These are phyloP conservation scores for Macadamia integrifolia DNA, from an alignment of 164 flowering plant genomes.

Conservation along the genomic window DNA sequence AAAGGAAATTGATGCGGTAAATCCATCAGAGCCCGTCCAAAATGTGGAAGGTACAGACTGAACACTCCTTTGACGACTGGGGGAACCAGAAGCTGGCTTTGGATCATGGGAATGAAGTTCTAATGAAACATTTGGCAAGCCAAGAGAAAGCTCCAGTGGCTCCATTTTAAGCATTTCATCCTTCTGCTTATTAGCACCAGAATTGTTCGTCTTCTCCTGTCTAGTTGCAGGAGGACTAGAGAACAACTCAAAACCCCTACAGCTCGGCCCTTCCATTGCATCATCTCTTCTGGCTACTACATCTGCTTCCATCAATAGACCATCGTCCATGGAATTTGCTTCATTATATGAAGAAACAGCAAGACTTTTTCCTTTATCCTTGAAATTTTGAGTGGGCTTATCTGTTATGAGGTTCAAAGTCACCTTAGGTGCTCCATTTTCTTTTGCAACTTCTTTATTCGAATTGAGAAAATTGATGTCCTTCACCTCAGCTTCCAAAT, in stretches of 20 bases:
- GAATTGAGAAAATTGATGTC: conserved; percentile 19
- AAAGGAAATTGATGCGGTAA: conserved; percentile 73
- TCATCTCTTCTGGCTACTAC: conserved; percentile 22
- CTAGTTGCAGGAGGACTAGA: conserved; percentile 40
- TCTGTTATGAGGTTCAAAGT: conserved; percentile 16
- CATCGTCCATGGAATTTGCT: conserved; percentile 24
- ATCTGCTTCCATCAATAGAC: conserved; percentile 32
- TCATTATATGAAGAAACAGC: conserved; percentile 31
- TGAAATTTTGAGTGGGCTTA: conserved; percentile 21
- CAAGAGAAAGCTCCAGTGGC: conserved; percentile 81
- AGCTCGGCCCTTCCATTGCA: conserved; percentile 71
- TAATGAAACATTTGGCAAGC: conserved; percentile 70
- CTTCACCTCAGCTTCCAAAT: conserved; percentile 29
- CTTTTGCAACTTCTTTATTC: conserved; percentile 21
- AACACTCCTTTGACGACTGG: conserved; percentile 52
- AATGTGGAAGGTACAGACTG: conserved; percentile 64
- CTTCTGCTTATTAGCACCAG: conserved; percentile 22
- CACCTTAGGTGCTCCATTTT: conserved; percentile 17
- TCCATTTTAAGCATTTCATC: conserved; percentile 48
- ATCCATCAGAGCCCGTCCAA: conserved; percentile 63
- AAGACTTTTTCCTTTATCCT: conserved; percentile 71
- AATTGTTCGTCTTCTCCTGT: conserved; percentile 30
- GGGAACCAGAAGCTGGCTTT: conserved; percentile 46
- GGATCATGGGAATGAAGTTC: conserved; percentile 44
- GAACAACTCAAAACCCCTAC: conserved; percentile 70